Conservation (phyloP, 331 rosid genomes). For the Telfairia occidentalis region DNA sequence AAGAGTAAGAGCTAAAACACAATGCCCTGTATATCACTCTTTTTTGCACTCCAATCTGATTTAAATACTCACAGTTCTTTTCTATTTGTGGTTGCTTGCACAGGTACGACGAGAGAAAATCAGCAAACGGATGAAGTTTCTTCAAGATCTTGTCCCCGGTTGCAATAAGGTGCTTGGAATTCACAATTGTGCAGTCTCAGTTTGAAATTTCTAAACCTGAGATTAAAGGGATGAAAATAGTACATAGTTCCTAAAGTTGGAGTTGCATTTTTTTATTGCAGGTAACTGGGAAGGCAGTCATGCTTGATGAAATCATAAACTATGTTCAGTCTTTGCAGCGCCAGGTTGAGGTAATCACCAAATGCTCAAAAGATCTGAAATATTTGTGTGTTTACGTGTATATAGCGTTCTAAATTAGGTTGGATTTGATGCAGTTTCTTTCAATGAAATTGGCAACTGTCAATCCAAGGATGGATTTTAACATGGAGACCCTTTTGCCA, state of each 20-base stretch:
- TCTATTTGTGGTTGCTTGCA: neutral
- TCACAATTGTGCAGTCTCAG: neutral
- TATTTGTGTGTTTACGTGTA: neutral
- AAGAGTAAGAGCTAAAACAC: conserved; percentile 27
- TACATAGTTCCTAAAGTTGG: neutral
- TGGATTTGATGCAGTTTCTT: conserved; percentile 35
- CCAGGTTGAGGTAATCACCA: conserved; percentile 45
- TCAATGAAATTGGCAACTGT: conserved; percentile 54
- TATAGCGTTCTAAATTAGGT: neutral
- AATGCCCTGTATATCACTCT: neutral
- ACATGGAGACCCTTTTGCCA: conserved; percentile 36
- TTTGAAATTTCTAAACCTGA: neutral
- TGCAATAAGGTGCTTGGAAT: conserved; percentile 38
- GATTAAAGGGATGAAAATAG: neutral
- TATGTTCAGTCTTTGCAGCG: conserved; percentile 55
- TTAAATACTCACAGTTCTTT: neutral
- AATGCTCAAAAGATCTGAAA: neutral
- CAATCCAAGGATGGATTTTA: conserved; percentile 41
- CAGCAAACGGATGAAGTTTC: conserved; percentile 52
- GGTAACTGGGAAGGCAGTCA: conserved; percentile 57
- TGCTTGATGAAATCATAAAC: conserved; percentile 59
- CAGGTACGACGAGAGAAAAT: conserved; percentile 60
- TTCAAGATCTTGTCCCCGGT: conserved; percentile 58
- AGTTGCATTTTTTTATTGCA: conserved; percentile 4
- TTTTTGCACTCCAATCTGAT: neutral